phyloP scores from a whole-genome alignment of 2,329 filamentous ascomycete species.

The Scedosporium minutisporum region DNA sequence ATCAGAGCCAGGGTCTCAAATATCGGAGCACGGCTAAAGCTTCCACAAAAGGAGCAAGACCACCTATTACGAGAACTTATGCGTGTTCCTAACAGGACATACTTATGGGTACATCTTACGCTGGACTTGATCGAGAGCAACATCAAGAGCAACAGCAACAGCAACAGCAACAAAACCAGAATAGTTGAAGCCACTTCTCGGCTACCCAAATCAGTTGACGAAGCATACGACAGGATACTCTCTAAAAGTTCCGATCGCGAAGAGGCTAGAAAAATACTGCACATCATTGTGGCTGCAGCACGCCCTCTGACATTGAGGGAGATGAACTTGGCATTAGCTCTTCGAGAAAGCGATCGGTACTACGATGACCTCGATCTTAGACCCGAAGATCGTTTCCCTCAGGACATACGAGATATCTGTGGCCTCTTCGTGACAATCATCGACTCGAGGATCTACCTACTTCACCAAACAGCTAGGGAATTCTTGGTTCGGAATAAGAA shows the following conservation, averaged over 20 bases:
- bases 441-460: conserved; percentile 15
- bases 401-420: conserved; percentile 16
- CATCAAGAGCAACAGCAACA: conserved; percentile 4
- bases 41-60: conserved; percentile 8
- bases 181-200: too few relatives aligned
- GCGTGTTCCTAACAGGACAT: conserved; percentile 13
- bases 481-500: conserved; percentile 13
- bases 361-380: not conserved
- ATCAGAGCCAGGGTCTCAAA: conserved; percentile 9
- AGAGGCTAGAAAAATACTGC: conserved; percentile 12
- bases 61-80: too few relatives aligned
- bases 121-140: conserved; percentile 11
- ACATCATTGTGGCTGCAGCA: conserved; percentile 16
- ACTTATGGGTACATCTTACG: conserved; percentile 17
- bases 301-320: conserved; percentile 15
- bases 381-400: conserved; percentile 5
- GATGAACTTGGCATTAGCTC: conserved; percentile 13
- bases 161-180: too few relatives aligned
- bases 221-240: conserved; percentile 18
- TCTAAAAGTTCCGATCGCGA: conserved; percentile 8
- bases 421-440: conserved; percentile 22
- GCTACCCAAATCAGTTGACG: conserved; percentile 14
- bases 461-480: conserved; percentile 22
- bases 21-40: conserved; percentile 8
- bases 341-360: not conserved